phyloP scores from a whole-genome alignment of 345 rosid genomes.

The Gynandropsis gynandra region DNA sequence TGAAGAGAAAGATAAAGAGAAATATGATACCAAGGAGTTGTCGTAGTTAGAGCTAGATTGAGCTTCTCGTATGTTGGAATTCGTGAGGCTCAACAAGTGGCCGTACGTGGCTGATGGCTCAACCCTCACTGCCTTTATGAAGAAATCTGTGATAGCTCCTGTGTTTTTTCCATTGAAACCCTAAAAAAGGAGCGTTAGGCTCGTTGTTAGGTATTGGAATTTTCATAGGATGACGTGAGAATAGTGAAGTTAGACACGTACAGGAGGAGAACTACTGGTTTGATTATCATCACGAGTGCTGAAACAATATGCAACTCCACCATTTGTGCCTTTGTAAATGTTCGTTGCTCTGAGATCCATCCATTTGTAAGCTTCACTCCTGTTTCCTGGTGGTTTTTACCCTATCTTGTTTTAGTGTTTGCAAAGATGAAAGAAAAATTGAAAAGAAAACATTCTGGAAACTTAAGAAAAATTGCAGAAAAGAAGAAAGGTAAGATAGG shows the following conservation, averaged over 20 bases:
- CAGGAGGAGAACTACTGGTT: constrained; percentile 43
- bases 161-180: constrained; percentile 44
- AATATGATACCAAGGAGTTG: constrained; percentile 30
- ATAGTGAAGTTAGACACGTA: constrained; percentile 18
- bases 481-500: too few species aligned
- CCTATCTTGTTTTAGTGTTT: too few species aligned
- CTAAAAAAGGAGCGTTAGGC: too few species aligned
- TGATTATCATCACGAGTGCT: constrained; percentile 70
- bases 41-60: constrained; percentile 25
- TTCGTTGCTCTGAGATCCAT: constrained; percentile 38
- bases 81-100: constrained; percentile 46
- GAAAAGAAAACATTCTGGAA: too few species aligned
- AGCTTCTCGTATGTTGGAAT: constrained; percentile 37
- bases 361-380: constrained; percentile 61
- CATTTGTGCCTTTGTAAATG: constrained; percentile 57
- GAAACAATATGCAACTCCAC: constrained; percentile 60
- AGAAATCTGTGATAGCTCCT: constrained; percentile 76
- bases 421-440: too few species aligned
- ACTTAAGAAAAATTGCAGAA: too few species aligned
- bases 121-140: constrained; percentile 57
- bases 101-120: constrained; percentile 61
- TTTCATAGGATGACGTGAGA: too few species aligned
- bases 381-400: too few species aligned
- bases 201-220: too few species aligned
- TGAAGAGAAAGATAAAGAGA: too few species aligned